Evolutionary conservation across 1,284 basidiomycete species (phyloP).

Genomic region (Fereydounia khargensis): DNA sequence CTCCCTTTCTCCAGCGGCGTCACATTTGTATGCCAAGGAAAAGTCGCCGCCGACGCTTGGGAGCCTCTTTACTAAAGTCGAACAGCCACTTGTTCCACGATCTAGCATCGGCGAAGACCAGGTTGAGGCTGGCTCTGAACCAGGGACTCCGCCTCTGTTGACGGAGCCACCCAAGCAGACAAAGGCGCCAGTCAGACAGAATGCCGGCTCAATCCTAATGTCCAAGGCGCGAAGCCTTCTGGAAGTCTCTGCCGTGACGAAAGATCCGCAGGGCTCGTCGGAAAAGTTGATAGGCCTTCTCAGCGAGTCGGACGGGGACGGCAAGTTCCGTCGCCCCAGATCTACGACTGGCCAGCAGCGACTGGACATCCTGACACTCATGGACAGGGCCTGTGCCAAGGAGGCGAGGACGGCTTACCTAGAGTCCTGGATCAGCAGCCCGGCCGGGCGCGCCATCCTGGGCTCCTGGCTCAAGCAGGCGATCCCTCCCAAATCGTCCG

Average conservation of each 20-base stretch:
- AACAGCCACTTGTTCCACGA: no score
- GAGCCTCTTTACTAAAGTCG: no score
- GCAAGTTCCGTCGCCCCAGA: slow-evolving; percentile 9
- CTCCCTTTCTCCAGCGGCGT: no score
- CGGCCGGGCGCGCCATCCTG: slow-evolving; percentile 19
- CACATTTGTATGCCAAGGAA: no score
- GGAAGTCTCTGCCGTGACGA: slow-evolving; percentile 10
- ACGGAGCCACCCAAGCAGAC: no score
- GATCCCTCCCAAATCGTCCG: slow-evolving; percentile 19
- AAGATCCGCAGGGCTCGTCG: slow-evolving; percentile 7
- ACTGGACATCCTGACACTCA: background rate
- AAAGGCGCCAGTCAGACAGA: no score
- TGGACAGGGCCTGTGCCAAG: slow-evolving; percentile 1
- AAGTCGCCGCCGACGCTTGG: no score
- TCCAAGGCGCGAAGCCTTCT: slow-evolving; percentile 7
- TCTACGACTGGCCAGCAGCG: slow-evolving; percentile 2
- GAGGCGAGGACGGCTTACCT: slow-evolving; percentile 12
- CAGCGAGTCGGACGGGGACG: slow-evolving; percentile 10
- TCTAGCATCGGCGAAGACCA: no score
- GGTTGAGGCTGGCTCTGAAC: no score
- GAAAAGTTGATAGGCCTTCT: slow-evolving; percentile 9
- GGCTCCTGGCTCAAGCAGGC: slow-evolving; percentile 17
- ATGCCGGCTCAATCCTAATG: no score
- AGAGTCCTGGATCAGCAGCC: slow-evolving; percentile 9
- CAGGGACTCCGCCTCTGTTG: no score